These are phyloP conservation scores for Epichloe scottii DNA, from an alignment of 2,329 filamentous ascomycete genomes.

Conservation along the genomic window DNA sequence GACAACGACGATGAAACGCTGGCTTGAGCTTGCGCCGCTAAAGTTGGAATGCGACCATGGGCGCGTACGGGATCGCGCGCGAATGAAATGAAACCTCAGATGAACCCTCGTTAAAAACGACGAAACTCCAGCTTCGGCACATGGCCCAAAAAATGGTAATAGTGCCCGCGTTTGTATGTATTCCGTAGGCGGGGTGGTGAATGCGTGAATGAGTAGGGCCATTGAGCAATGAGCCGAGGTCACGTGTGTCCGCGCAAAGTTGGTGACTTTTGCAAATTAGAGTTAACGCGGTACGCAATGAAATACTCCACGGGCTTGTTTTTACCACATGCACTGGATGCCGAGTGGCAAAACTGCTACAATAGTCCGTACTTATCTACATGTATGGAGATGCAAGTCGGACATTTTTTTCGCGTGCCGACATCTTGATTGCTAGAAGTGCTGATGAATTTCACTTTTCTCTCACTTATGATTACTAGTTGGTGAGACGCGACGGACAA, in stretches of 20 bases:
- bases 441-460: neutral
- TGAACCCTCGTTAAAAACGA: no score
- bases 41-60: neutral
- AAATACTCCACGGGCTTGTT: neutral
- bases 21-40: neutral
- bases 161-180: no score
- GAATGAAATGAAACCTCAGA: no score
- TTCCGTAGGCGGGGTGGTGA: no score
- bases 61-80: neutral
- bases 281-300: neutral
- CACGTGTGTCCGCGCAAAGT: slow-evolving; percentile 4
- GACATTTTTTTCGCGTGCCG: neutral
- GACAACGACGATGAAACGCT: neutral
- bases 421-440: neutral
- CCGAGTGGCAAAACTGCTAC: no score
- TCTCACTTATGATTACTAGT: neutral
- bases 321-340: neutral
- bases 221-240: neutral
- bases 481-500: slow-evolving; percentile 5
- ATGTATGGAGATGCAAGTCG: neutral
- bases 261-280: neutral
- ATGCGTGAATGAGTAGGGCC: neutral
- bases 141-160: no score
- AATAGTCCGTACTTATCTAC: no score
- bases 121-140: no score